Percentiles rank a stretch among this genome's conserved stretches.
Evolutionary conservation across 495 filamentous ascomycete genomes (phyloP).

Genomic region (Aspergillus ellipticus): DNA sequence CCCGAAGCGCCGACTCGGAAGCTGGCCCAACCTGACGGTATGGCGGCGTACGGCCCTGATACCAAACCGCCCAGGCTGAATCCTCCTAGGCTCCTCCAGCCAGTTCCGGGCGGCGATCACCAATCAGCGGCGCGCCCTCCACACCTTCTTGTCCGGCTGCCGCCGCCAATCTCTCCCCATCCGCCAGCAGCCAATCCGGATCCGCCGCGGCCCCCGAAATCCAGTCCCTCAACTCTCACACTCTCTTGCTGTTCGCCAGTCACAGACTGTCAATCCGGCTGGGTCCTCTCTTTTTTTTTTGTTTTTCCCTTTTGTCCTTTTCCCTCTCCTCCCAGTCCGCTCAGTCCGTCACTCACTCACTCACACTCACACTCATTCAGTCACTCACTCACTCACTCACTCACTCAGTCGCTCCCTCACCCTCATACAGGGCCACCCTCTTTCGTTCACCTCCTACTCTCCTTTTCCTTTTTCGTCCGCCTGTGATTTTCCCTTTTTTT

Average conservation of each 20-base stretch:
- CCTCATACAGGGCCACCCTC: constrained; percentile 1
- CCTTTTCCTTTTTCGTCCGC: constrained; percentile 22
- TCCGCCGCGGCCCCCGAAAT: neutral
- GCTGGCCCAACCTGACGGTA: constrained; percentile 14
- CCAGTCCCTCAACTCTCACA: constrained; percentile 1
- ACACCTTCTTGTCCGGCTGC: constrained; percentile 15
- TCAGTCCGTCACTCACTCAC: constrained; percentile 17
- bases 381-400: constrained; percentile 10
- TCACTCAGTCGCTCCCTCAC: constrained; percentile 7
- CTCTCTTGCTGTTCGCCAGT: neutral
- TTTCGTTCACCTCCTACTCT: constrained; percentile 9
- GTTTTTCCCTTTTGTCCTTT: constrained; percentile 10
- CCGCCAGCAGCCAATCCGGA: neutral
- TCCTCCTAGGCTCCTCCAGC: constrained; percentile 14
- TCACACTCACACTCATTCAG: constrained; percentile 12
- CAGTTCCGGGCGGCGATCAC: constrained; percentile 23
- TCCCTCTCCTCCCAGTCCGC: constrained; percentile 11
- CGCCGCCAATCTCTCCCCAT: constrained; percentile 12
- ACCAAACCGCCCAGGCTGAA: constrained; percentile 12
- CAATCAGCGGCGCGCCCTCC: constrained; percentile 15
- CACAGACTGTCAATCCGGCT: constrained; percentile 15
- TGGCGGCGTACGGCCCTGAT: constrained; percentile 10
- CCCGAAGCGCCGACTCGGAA: constrained; percentile 4
- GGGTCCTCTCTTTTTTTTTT: constrained; percentile 7
- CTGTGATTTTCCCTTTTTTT: constrained; percentile 11